A percentile compares a stretch with the other conserved stretches of the same genome.
Conservation (phyloP, 108 stramenopile genomes). For the Pseudonitzschia multistriata region DNA sequence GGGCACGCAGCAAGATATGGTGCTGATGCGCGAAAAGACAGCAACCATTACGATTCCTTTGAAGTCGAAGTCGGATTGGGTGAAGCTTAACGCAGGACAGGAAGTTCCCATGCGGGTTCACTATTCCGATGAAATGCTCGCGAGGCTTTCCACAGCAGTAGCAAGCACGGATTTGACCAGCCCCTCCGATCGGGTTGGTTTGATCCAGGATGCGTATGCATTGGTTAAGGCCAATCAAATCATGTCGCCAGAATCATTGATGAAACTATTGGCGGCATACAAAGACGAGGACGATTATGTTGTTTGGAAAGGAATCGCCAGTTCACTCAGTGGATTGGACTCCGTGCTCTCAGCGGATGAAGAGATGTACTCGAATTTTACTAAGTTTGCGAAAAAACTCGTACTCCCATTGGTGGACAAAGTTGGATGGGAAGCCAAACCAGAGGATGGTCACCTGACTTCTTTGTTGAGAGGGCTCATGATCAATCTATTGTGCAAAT, state of each 20-base stretch:
- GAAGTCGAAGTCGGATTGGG: conserved; percentile 61
- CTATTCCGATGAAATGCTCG: conserved; percentile 76
- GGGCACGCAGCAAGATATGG: conserved; percentile 67
- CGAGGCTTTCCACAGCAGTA: conserved; percentile 64
- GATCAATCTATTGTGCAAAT: conserved; percentile 76
- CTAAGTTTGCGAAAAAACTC: conserved; percentile 56
- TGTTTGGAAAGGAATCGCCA: conserved; percentile 83
- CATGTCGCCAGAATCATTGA: conserved; percentile 75
- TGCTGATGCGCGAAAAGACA: conserved; percentile 84
- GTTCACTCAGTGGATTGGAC: conserved; percentile 71
- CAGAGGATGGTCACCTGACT: conserved; percentile 82
- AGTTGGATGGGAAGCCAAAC: conserved; percentile 87
- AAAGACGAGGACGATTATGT: conserved; percentile 84
- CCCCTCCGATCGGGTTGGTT: conserved; percentile 84
- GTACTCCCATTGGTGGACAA: conserved; percentile 58
- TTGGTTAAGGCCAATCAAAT: conserved; percentile 85
- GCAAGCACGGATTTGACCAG: conserved; percentile 48
- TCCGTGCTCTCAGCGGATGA: conserved; percentile 74
- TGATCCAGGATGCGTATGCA: conserved; percentile 87
- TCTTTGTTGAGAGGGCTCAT: conserved; percentile 85
- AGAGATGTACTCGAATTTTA: conserved; percentile 55
- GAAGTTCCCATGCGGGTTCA: conserved; percentile 92
- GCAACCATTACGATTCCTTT: conserved; percentile 72
- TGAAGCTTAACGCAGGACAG: conserved; percentile 96
- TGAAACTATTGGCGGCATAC: conserved; percentile 78